Evolutionary conservation across 1,284 basidiomycete genomes (phyloP).

Genomic region (Thecaphora thlaspeos): DNA sequence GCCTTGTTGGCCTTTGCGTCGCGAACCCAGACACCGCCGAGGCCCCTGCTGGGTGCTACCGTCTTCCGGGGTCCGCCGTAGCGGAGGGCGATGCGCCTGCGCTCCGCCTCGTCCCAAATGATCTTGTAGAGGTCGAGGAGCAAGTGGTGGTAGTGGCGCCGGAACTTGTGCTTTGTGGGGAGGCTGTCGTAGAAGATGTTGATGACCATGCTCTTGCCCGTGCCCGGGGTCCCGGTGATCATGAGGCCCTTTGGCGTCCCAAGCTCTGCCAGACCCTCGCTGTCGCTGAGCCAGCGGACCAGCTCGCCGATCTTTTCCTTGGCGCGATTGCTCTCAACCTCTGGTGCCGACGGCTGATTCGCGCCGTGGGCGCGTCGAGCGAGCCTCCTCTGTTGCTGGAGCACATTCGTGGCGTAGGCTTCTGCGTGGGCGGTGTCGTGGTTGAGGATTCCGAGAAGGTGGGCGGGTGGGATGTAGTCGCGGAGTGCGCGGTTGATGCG

Average conservation of each 20-base stretch:
- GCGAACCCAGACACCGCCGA: slow-evolving; percentile 58
- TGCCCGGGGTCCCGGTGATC: slow-evolving; percentile 63
- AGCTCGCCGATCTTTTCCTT: slow-evolving; percentile 56
- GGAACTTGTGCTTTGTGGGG: slow-evolving; percentile 66
- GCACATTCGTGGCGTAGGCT: slow-evolving; percentile 8
- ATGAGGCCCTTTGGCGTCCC: slow-evolving; percentile 65
- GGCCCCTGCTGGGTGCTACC: slow-evolving; percentile 25
- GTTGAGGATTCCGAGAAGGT: slow-evolving; percentile 47
- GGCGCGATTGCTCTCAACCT: too few relatives aligned
- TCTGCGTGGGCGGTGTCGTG: slow-evolving; percentile 14
- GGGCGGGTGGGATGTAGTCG: slow-evolving; percentile 63
- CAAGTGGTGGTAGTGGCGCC: slow-evolving; percentile 70
- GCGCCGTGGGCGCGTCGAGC: slow-evolving; percentile 11
- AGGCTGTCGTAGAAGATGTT: slow-evolving; percentile 68
- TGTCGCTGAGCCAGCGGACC: slow-evolving; percentile 64
- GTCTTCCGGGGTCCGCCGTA: slow-evolving; percentile 34
- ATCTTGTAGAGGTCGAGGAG: slow-evolving; percentile 69
- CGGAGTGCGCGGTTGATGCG: slow-evolving; percentile 62
- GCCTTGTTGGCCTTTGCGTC: slow-evolving; percentile 31
- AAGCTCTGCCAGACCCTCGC: slow-evolving; percentile 66
- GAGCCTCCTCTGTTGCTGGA: slow-evolving; percentile 2
- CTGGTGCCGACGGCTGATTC: slow-evolving; percentile 15
- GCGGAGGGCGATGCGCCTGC: slow-evolving; percentile 55
- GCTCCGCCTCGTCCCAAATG: slow-evolving; percentile 66
- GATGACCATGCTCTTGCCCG: slow-evolving; percentile 67